Percentiles rank a stretch among this genome's conserved stretches.
Evolutionary conservation across 2,329 filamentous ascomycete genomes (phyloP).

Genomic region (Xylariomycetidae sp.): DNA sequence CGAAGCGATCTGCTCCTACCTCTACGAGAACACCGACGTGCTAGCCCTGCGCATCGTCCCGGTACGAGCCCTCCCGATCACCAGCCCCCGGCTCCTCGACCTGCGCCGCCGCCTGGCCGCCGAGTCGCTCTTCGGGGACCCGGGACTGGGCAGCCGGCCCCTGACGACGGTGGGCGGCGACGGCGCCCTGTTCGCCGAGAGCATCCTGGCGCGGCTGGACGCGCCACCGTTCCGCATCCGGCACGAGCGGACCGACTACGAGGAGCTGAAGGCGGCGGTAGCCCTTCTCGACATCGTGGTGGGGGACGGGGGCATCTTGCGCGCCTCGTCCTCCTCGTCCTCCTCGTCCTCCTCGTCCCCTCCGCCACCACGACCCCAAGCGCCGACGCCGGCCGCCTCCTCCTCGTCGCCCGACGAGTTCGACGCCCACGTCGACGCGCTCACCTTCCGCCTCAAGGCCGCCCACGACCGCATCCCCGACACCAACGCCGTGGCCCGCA

Average conservation of each 20-base stretch:
- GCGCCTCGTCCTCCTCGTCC: constrained; percentile 1
- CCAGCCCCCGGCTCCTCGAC: constrained; percentile 44
- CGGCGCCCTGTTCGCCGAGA: constrained; percentile 34
- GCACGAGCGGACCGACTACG: constrained; percentile 48
- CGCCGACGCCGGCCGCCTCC: constrained; percentile 4
- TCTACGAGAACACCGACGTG: constrained; percentile 42
- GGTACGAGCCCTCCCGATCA: constrained; percentile 52
- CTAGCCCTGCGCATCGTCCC: constrained; percentile 50
- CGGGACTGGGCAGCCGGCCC: constrained; percentile 32
- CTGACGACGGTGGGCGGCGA: no score
- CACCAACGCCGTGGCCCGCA: constrained; percentile 64
- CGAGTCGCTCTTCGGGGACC: constrained; percentile 53
- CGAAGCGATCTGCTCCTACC: constrained; percentile 37
- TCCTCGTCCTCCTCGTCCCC: background rate
- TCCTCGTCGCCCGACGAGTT: constrained; percentile 41
- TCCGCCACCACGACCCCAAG: constrained; percentile 30
- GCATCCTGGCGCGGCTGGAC: constrained; percentile 40
- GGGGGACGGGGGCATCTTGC: constrained; percentile 50
- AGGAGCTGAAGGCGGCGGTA: constrained; percentile 58
- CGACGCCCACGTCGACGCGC: constrained; percentile 63
- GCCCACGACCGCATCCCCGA: constrained; percentile 63
- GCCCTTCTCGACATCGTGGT: constrained; percentile 69
- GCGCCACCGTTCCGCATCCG: constrained; percentile 45
- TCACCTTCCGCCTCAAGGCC: constrained; percentile 53
- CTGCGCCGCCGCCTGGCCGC: constrained; percentile 62